Evolutionary conservation across 257 asterid genomes (phyloP).

Genomic region (Nicotiana noctiflora): DNA sequence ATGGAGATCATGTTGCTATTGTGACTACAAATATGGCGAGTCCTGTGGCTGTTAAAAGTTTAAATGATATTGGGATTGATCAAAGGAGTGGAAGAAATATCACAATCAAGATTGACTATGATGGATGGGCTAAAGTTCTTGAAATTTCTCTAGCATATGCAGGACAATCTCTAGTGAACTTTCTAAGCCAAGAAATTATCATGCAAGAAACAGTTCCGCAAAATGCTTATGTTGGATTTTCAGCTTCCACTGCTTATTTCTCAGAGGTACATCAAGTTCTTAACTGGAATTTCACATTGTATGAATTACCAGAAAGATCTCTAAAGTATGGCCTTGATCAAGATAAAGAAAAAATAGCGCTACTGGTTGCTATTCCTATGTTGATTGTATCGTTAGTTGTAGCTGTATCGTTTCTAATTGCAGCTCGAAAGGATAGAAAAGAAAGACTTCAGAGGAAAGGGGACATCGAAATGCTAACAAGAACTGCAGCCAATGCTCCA

Average conservation of each 20-base stretch:
- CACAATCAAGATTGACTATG: slow-evolving; percentile 32
- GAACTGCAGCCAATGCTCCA: slow-evolving; percentile 51
- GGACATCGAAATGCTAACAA: slow-evolving; percentile 39
- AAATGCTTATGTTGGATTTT: slow-evolving; percentile 49
- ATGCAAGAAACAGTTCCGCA: slow-evolving; percentile 44
- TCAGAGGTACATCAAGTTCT: slow-evolving; percentile 49
- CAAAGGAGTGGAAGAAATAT: slow-evolving; percentile 46
- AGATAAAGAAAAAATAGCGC: slow-evolving; percentile 10
- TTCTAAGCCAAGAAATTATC: slow-evolving; percentile 34
- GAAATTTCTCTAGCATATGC: slow-evolving; percentile 34
- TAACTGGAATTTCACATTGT: slow-evolving; percentile 50
- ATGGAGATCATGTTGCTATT: slow-evolving; percentile 48
- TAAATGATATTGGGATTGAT: slow-evolving; percentile 33
- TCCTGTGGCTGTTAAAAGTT: slow-evolving; percentile 46
- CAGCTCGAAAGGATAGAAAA: slow-evolving; percentile 21
- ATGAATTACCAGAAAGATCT: slow-evolving; percentile 31
- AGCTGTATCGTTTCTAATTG: neutral
- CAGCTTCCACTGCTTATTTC: slow-evolving; percentile 49
- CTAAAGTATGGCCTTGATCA: slow-evolving; percentile 17
- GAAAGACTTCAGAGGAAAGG: slow-evolving; percentile 14
- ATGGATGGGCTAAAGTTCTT: slow-evolving; percentile 47
- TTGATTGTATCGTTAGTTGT: slow-evolving; percentile 13
- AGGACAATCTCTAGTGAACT: slow-evolving; percentile 18
- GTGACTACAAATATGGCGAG: slow-evolving; percentile 44
- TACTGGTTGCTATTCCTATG: slow-evolving; percentile 32